Base-by-base conservation (phyloP, 2,329 filamentous ascomycete genomes). In the Colletotrichum plurivorum region DNA sequence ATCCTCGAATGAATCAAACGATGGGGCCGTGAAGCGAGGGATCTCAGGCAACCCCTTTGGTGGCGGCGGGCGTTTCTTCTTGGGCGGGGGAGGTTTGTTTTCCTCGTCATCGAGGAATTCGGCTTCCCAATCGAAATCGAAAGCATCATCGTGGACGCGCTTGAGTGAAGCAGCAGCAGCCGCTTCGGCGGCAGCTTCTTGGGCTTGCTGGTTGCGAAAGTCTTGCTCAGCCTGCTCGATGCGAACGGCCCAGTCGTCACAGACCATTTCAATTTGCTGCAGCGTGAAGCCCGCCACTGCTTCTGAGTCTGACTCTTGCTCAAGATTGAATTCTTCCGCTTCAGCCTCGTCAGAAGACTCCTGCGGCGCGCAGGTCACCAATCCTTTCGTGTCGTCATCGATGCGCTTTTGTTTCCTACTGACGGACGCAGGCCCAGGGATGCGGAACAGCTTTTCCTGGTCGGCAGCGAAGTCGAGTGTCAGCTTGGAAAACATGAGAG, bases 381-480 rank as follows among this genome's bases (percentile, higher is more conserved):
- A 75, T 0, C 86, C 84, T 71, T 83, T 85, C 2, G 83, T 77
- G 39, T 87, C 84, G 4, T 79, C 80, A 31, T 88, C 84, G 54
- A 88, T 83, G 25, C 90, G 79, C 27, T 87, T 87, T 68, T 89
- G 85, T 54, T 89, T 87, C 52, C 90, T 87, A 12, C 77, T 79
- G 3, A 79, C 76, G 4, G 84, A 82, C 1, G 87, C 85, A 27
- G 89, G 86, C 0, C 90, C 90, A 0, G 89, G 86, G n/a, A 95
- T 89, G 64, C 91, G 90, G 78, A 98, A 99, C 27, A 88, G 85
- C 74, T 94, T 94, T 78, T 97, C 94, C 73, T 97, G 93, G 74
- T 98, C 96, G 54, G 89, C 87, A 3, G 93, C 92, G 41, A 98
- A 84, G 70, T 99, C 96, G 15, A 99, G 85, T 70, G 90, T 94